Percentiles rank a stretch among this genome's conserved stretches.
Evolutionary conservation across 192 early-diverging fungal genomes (phyloP).

Genomic region (Podila epicladia): DNA sequence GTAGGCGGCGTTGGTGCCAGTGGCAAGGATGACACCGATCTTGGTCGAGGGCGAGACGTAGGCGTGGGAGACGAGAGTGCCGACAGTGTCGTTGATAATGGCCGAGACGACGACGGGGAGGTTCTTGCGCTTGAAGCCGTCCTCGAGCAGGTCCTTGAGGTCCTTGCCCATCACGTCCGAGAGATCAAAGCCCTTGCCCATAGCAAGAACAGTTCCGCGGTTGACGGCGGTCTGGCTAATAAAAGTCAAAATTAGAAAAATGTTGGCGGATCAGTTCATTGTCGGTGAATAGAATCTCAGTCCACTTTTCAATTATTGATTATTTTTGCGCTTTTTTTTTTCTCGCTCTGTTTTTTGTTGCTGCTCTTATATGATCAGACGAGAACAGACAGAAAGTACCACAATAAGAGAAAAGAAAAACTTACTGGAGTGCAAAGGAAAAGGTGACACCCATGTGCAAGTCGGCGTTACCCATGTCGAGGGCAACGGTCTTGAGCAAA

Average conservation of each 20-base stretch:
- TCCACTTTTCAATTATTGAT: no score
- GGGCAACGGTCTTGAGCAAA: slow-evolving; percentile 57
- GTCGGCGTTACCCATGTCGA: slow-evolving; percentile 59
- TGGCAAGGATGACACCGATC: slow-evolving; percentile 92
- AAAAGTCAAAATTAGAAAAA: not conserved
- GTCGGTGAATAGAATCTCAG: no score
- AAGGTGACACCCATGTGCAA: slow-evolving; percentile 85
- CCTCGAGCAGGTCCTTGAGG: slow-evolving; percentile 85
- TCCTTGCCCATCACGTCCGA: slow-evolving; percentile 84
- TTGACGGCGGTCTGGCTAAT: slow-evolving; percentile 64
- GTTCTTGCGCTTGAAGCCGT: slow-evolving; percentile 75
- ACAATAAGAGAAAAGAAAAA: not conserved
- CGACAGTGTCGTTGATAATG: slow-evolving; percentile 97
- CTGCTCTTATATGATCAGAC: not conserved
- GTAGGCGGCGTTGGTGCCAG: slow-evolving; percentile 97
- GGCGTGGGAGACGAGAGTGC: slow-evolving; percentile 90
- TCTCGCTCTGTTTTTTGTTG: no score
- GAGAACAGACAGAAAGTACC: slow-evolving; percentile 2
- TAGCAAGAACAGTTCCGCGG: slow-evolving; percentile 58
- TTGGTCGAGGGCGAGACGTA: slow-evolving; percentile 83
- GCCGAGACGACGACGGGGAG: slow-evolving; percentile 89
- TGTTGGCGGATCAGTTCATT: not conserved
- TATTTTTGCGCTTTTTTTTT: no score
- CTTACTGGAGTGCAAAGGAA: slow-evolving; percentile 85
- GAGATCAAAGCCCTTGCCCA: slow-evolving; percentile 89